Percentiles rank a stretch among this genome's conserved stretches.
These are phyloP conservation scores for Mortierella alpina DNA, from an alignment of 192 early-diverging fungal genomes.

Conservation along the genomic window DNA sequence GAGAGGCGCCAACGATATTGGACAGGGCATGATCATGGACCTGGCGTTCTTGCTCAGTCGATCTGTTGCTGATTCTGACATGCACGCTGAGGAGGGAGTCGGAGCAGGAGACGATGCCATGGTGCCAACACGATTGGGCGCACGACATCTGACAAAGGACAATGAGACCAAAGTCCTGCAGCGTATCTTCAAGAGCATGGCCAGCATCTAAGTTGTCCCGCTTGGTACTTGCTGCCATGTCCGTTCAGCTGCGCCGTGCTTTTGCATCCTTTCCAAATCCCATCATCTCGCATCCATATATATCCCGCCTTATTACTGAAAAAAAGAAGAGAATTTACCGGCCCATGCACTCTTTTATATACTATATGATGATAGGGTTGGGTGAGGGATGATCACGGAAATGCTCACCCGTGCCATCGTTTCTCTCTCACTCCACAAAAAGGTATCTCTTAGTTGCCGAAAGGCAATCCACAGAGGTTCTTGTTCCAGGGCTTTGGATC, in stretches of 20 bases:
- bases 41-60: constrained; percentile 34
- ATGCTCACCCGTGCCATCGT: no score
- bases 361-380: not conserved
- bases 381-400: not conserved
- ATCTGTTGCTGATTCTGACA: not conserved
- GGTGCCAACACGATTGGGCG: not conserved
- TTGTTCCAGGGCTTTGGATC: constrained; percentile 28
- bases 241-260: not conserved
- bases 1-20: constrained; percentile 30
- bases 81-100: not conserved
- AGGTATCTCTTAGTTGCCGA: constrained; percentile 1
- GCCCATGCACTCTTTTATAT: not conserved
- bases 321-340: not conserved
- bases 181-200: constrained; percentile 37
- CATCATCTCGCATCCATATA: not conserved
- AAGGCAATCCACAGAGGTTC: constrained; percentile 21
- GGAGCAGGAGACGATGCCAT: not conserved
- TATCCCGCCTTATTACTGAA: not conserved
- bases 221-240: not conserved
- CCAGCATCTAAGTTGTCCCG: constrained; percentile 1
- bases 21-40: constrained; percentile 48
- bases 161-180: constrained; percentile 34
- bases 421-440: not conserved
- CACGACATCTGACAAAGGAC: constrained; percentile 11
- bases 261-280: not conserved